Percentiles rank a stretch among this genome's conserved stretches.
These are phyloP conservation scores for Zhuliangozyma blackwelliae DNA, from an alignment of 1,139 yeast species.

Conservation along the genomic window DNA sequence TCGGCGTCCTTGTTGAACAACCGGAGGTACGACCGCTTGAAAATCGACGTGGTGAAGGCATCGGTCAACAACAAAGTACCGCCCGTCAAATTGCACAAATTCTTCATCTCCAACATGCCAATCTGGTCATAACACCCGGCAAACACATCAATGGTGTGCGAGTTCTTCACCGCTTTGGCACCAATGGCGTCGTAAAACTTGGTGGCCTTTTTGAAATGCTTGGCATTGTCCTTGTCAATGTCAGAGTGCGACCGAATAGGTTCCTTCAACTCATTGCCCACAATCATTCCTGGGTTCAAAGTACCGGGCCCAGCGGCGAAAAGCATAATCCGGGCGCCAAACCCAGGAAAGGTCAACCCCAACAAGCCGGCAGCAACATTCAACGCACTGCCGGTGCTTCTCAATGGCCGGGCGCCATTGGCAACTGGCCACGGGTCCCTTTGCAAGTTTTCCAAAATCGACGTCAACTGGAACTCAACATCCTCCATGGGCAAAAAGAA, in stretches of 20 bases:
- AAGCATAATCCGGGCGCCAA: constrained; percentile 86
- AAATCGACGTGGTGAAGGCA: constrained; percentile 94
- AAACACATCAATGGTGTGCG: constrained; percentile 87
- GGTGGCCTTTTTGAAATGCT: constrained; percentile 86
- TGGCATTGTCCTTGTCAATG: constrained; percentile 72
- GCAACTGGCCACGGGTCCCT: constrained; percentile 93
- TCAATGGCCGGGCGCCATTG: constrained; percentile 79
- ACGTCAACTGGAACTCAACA: constrained; percentile 82
- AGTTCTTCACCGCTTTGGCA: constrained; percentile 62
- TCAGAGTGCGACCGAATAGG: constrained; percentile 97
- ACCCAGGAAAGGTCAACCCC: constrained; percentile 83
- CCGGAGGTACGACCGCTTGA: constrained; percentile 89
- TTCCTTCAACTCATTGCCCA: constrained; percentile 85
- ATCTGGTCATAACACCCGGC: constrained; percentile 98
- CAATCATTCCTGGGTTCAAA: constrained; percentile 91
- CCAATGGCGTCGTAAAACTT: constrained; percentile 82
- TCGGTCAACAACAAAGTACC: constrained; percentile 90
- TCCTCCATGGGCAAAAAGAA: constrained; percentile 84
- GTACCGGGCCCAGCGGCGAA: constrained; percentile 97
- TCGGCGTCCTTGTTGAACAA: constrained; percentile 74
- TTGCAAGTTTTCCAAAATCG: constrained; percentile 71
- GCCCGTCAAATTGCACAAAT: constrained; percentile 84
- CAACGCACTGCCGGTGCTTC: constrained; percentile 93
- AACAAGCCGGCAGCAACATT: constrained; percentile 78
- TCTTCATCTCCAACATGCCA: constrained; percentile 95